Evolutionary conservation across 805 yeast species (phyloP).

Genomic region (Ogataea neopini): DNA sequence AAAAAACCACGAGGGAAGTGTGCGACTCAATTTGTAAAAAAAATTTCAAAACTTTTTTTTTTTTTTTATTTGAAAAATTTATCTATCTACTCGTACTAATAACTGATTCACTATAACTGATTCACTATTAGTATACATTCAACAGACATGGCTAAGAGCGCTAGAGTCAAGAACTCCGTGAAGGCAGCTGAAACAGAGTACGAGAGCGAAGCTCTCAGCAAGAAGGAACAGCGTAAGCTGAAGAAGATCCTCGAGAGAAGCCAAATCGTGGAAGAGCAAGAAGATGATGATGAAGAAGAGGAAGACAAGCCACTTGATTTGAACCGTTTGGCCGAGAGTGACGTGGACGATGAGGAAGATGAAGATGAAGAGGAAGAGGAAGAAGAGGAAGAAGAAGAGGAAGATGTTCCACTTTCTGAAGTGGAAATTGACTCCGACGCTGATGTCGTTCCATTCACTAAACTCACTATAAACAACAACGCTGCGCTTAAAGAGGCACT

Average conservation of each 20-base stretch:
- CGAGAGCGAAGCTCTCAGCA: slow-evolving; percentile 54
- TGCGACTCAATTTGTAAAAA: slow-evolving; percentile 2
- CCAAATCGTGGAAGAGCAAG: slow-evolving; percentile 36
- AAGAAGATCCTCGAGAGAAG: slow-evolving; percentile 29
- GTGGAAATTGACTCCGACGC: slow-evolving; percentile 94
- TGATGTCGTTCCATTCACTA: slow-evolving; percentile 89
- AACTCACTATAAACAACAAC: slow-evolving; percentile 81
- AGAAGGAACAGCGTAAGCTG: slow-evolving; percentile 49
- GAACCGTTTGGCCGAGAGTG: slow-evolving; percentile 27
- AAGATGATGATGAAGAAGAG: slow-evolving; percentile 34
- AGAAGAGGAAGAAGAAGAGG: slow-evolving; percentile 67
- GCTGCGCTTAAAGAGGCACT: slow-evolving; percentile 77
- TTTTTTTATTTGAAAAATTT: slow-evolving; percentile 2
- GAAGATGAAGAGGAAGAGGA: slow-evolving; percentile 48
- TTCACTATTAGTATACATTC: no score
- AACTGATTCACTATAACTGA: background rate
- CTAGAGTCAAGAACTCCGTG: slow-evolving; percentile 17
- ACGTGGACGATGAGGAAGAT: slow-evolving; percentile 31
- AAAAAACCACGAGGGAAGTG: background rate
- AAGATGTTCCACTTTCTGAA: slow-evolving; percentile 85
- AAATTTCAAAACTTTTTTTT: slow-evolving; percentile 4
- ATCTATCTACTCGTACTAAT: background rate
- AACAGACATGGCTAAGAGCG: slow-evolving; percentile 19
- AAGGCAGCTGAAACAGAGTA: slow-evolving; percentile 37
- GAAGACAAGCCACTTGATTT: slow-evolving; percentile 43